phyloP scores from a whole-genome alignment of 2,329 filamentous ascomycete genomes.

The Incumbomyces delicatus region DNA sequence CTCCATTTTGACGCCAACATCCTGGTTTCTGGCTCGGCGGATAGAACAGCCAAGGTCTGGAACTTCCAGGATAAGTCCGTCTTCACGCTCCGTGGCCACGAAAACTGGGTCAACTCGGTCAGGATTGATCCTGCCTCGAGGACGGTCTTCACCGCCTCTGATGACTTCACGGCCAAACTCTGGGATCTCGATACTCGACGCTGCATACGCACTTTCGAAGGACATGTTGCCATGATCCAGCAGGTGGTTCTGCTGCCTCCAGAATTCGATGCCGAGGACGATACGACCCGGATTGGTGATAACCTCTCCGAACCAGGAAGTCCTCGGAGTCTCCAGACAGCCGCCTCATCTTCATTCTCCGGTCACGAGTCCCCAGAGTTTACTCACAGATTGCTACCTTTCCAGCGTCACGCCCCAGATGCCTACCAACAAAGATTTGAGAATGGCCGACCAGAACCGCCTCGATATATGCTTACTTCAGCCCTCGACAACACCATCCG shows the following conservation, averaged over 20 bases:
- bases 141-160: constrained; percentile 84
- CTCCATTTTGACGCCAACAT: constrained; percentile 79
- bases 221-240: constrained; percentile 91
- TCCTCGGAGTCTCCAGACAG: constrained; percentile 13
- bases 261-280: constrained; percentile 81
- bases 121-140: constrained; percentile 71
- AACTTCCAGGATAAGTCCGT: constrained; percentile 78
- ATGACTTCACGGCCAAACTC: constrained; percentile 81
- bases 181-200: constrained; percentile 83
- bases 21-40: constrained; percentile 79
- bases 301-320: constrained; percentile 14
- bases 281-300: constrained; percentile 7
- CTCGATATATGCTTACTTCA: constrained; percentile 85
- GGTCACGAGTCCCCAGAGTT: constrained; percentile 5
- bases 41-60: constrained; percentile 84
- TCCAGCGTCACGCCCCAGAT: background rate
- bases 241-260: constrained; percentile 74
- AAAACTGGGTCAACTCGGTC: constrained; percentile 95
- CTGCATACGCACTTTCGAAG: constrained; percentile 69
- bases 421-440: constrained; percentile 3
- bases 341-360: constrained; percentile 1
- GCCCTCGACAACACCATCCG: constrained; percentile 85
- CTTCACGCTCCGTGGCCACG: constrained; percentile 71
- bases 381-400: background rate
- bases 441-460: constrained; percentile 57